A percentile compares a stretch with the other conserved stretches of the same genome.
Evolutionary conservation across 495 filamentous ascomycete genomes (phyloP).

Genomic region (Evernia prunastri): DNA sequence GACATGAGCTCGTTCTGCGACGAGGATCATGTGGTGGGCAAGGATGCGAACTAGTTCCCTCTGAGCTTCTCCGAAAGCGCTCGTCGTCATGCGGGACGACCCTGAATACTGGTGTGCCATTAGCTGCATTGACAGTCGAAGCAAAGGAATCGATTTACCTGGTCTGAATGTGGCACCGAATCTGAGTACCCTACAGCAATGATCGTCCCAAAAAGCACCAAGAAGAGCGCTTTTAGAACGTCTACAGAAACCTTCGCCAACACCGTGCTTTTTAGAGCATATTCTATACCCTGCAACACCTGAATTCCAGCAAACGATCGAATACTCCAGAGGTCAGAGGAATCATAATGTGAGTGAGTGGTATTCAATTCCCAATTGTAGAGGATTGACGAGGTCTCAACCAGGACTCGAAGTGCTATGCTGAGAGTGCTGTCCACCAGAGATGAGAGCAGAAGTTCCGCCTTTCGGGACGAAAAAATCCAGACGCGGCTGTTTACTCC

Average conservation of each 20-base stretch:
- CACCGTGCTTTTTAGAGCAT: neutral
- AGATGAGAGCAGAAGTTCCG: neutral
- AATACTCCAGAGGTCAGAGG: neutral
- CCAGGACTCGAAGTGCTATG: neutral
- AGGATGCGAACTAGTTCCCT: slow-evolving; percentile 5
- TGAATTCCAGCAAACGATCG: slow-evolving; percentile 1
- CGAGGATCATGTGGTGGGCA: slow-evolving; percentile 11
- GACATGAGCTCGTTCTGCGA: slow-evolving; percentile 3
- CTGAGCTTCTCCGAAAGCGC: neutral
- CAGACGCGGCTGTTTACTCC: slow-evolving; percentile 5
- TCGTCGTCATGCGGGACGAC: neutral
- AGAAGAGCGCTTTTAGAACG: slow-evolving; percentile 7
- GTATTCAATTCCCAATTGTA: neutral
- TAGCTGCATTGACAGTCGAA: neutral
- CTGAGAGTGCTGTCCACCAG: neutral
- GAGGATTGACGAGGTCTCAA: slow-evolving; percentile 9
- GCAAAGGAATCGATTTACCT: slow-evolving; percentile 8
- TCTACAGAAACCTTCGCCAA: neutral
- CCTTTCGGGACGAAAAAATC: neutral
- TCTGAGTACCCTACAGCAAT: slow-evolving; percentile 8
- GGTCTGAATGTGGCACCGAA: neutral
- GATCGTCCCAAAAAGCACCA: slow-evolving; percentile 8
- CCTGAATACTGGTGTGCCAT: neutral
- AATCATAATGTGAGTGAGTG: neutral
- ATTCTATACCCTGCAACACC: slow-evolving; percentile 1